Conservation (phyloP, 1,284 basidiomycete species). For the Cutaneotrichosporon spelunceum region DNA sequence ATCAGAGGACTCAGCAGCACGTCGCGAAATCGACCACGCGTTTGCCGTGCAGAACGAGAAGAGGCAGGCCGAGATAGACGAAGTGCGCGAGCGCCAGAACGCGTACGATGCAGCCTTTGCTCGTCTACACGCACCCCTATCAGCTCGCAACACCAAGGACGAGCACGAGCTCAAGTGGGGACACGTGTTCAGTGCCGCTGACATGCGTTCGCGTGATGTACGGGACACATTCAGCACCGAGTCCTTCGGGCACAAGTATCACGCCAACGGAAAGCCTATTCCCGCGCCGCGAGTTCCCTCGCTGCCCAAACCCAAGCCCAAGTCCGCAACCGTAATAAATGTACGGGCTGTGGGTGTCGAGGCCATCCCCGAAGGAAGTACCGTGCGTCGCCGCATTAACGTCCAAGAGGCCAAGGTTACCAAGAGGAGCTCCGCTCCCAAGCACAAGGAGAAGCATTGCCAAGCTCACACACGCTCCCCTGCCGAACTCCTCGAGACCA, state of each 20-base stretch:
- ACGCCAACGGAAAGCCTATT: slow-evolving; percentile 35
- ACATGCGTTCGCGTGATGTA: not conserved
- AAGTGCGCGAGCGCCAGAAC: not conserved
- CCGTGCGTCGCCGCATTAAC: not conserved
- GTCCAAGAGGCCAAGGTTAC: not conserved
- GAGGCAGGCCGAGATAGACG: not conserved
- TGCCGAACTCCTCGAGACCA: not conserved
- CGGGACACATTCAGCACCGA: slow-evolving; percentile 16
- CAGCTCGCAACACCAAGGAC: not conserved
- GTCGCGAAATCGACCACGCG: not conserved
- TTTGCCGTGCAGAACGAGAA: not conserved
- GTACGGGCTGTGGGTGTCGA: slow-evolving; percentile 28
- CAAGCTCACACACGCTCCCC: not conserved
- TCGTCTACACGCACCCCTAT: not conserved
- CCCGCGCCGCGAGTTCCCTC: slow-evolving; percentile 5
- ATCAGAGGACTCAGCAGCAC: not conserved
- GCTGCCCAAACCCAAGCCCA: not conserved
- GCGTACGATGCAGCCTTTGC: not conserved
- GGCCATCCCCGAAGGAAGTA: slow-evolving; percentile 45
- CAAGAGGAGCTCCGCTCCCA: not conserved
- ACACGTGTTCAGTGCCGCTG: not conserved
- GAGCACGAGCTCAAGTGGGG: not conserved
- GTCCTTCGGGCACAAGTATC: slow-evolving; percentile 47
- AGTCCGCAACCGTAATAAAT: not conserved
- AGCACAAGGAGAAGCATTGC: not conserved